A percentile compares a stretch with the other conserved stretches of the same genome.
Conservation (phyloP, 768 basidiomycete genomes). For the Leccinum olivaceopallidum region DNA sequence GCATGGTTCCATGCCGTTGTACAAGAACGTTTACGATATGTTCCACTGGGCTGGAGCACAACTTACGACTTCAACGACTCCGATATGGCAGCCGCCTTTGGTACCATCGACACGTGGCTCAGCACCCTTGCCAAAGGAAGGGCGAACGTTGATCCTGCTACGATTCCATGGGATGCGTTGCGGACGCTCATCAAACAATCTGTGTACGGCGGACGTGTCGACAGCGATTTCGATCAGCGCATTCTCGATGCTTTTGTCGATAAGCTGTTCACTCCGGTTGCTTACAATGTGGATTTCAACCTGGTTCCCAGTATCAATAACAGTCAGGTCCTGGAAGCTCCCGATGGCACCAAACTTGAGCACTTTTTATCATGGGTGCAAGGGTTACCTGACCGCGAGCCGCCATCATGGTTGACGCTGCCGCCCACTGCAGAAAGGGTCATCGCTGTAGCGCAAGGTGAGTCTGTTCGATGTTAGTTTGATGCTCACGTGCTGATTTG, state of each 20-base stretch:
- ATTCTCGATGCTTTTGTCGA: constrained; percentile 95
- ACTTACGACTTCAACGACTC: constrained; percentile 99
- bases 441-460: constrained; percentile 90
- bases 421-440: constrained; percentile 91
- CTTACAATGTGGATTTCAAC: constrained; percentile 93
- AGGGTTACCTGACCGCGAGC: constrained; percentile 87
- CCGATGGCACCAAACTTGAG: constrained; percentile 91
- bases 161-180: constrained; percentile 96
- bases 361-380: constrained; percentile 92
- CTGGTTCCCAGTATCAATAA: constrained; percentile 70
- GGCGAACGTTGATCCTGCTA: constrained; percentile 87
- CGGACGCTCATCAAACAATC: constrained; percentile 92
- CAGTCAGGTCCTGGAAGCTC: constrained; percentile 61
- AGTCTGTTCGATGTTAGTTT: constrained; percentile 12
- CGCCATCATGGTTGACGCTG: constrained; percentile 91
- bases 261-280: constrained; percentile 78
- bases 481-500: constrained; percentile 7
- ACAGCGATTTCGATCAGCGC: constrained; percentile 93
- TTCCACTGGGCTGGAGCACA: constrained; percentile 96
- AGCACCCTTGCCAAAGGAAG: constrained; percentile 77
- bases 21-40: constrained; percentile 95
- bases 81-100: constrained; percentile 90
- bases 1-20: constrained; percentile 99
- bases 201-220: constrained; percentile 91
- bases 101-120: constrained; percentile 92